Conservation (phyloP, 2,329 filamentous ascomycete species). For the Botrytis fabae region DNA sequence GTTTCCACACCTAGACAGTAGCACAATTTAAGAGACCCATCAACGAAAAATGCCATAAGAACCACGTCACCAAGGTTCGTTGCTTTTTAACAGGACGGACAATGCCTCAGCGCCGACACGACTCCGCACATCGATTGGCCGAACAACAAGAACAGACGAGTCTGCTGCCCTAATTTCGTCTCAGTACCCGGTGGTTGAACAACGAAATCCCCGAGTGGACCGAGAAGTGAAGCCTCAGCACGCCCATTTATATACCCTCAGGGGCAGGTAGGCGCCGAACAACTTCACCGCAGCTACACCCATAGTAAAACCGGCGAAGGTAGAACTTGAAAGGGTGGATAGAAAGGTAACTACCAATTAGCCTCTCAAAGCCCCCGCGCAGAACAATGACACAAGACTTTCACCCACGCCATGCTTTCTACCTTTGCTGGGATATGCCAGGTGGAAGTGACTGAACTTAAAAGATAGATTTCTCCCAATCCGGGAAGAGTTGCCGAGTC, state of each 20-base stretch:
- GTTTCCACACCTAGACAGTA: conserved; percentile 15
- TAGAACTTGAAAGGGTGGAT: conserved; percentile 5
- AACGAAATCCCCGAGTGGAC: conserved; percentile 11
- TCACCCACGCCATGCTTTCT: conserved; percentile 1
- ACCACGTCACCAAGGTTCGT: conserved; percentile 14
- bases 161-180: conserved; percentile 20
- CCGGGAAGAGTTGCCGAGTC: conserved; percentile 13
- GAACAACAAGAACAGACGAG: conserved; percentile 12
- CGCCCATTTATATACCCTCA: conserved; percentile 10
- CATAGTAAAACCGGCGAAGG: not conserved
- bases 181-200: conserved; percentile 17
- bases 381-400: conserved; percentile 18
- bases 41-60: conserved; percentile 15
- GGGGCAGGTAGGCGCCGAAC: conserved; percentile 17
- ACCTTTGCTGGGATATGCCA: conserved; percentile 5
- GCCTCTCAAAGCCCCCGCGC: conserved; percentile 15
- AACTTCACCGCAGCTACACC: conserved; percentile 11
- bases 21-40: conserved; percentile 1
- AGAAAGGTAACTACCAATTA: conserved; percentile 18
- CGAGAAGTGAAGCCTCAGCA: conserved; percentile 14
- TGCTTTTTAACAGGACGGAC: conserved; percentile 18
- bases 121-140: conserved; percentile 15
- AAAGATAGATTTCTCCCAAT: conserved; percentile 3
- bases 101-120: conserved; percentile 19
- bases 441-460: conserved; percentile 14